phyloP scores from a whole-genome alignment of 768 basidiomycete species.

The Roridomyces roridus region DNA sequence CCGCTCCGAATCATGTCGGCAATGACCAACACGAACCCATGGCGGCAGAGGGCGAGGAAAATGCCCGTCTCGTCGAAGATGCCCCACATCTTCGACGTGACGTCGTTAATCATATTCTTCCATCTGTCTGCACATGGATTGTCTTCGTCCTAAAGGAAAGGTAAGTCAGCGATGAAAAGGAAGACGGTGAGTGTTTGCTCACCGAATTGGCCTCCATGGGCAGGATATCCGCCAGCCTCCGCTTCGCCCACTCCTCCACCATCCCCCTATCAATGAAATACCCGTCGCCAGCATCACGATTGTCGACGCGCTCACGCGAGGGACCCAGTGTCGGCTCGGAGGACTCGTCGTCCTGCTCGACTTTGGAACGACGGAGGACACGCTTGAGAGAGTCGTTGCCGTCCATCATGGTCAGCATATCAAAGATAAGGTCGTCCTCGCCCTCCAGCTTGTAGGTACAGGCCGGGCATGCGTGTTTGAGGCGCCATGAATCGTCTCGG shows the following conservation, averaged over 20 bases:
- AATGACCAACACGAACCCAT: slow-evolving; percentile 17
- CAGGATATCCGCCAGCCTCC: background rate
- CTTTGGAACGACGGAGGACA: background rate
- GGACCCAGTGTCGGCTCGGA: slow-evolving; percentile 3
- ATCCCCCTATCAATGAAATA: slow-evolving; percentile 10
- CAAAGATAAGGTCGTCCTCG: slow-evolving; percentile 24
- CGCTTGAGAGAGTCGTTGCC: slow-evolving; percentile 32
- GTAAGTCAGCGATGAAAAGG: background rate
- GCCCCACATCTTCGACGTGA: slow-evolving; percentile 21
- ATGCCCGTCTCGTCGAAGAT: slow-evolving; percentile 29
- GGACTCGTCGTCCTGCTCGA: background rate
- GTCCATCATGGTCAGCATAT: slow-evolving; percentile 28
- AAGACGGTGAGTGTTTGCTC: background rate
- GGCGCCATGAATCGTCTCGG: slow-evolving; percentile 14
- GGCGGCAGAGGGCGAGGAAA: slow-evolving; percentile 16
- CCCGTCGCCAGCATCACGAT: slow-evolving; percentile 1
- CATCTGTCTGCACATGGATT: slow-evolving; percentile 20
- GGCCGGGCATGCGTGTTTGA: slow-evolving; percentile 31
- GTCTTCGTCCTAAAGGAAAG: background rate
- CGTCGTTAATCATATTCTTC: slow-evolving; percentile 26
- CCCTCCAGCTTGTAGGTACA: slow-evolving; percentile 31
- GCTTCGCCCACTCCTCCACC: slow-evolving; percentile 19
- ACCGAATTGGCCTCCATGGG: background rate
- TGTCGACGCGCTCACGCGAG: slow-evolving; percentile 9
- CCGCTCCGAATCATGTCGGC: slow-evolving; percentile 18